Evolutionary conservation across 2,329 filamentous ascomycete genomes (phyloP), one percentile per base, ranked within the genome.

Genomic region (Myriosclerotinia scirpicola): DNA sequence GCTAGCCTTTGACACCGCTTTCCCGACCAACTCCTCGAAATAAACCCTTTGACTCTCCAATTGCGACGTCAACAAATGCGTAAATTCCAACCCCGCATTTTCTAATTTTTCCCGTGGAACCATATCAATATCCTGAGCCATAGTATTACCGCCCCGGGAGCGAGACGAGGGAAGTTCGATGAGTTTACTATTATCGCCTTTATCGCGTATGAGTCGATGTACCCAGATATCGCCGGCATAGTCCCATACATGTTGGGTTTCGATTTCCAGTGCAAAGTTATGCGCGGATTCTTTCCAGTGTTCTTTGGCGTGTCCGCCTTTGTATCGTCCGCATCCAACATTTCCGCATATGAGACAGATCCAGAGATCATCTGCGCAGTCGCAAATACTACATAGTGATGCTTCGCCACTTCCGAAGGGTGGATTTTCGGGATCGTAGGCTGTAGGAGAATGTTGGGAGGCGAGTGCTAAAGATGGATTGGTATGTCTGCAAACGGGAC

Each of bases 171-270:
- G 92, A n/a, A 97, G 83, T 77, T 98, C 94, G 22, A 97, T 90
- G 3, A 97, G 84, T 77, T 97, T 97, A 34, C 92, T 92, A 17
- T 40, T 50, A 76, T 97, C 93, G 12, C 92, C 89, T 80, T 97
- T 97, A 75, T 93, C 92, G 71, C 96, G 90, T 66, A 99, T 96
- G 62, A 98, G 86, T 12, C 95, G 89, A 78, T 99, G 95, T 59
- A 98, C 95, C 83, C 97, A 99, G 75, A 90, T 91, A 75, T 99
- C 95, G 5, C 92, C 93, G 0, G 91, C 92, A 71, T 99, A 99
- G 78, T 99, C 95, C 95, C 95, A 99, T 1, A 99, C 93, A 73
- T 97, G 90, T 77, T 99, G 94, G 0, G 93, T 96, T 69, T 90
- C 88, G 48, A 98, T 86, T 76, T 99, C 95, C 77, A 99, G 90